These are phyloP conservation scores for Metarhizium humberi DNA, from an alignment of 2,329 filamentous ascomycete genomes.

Conservation along the genomic window DNA sequence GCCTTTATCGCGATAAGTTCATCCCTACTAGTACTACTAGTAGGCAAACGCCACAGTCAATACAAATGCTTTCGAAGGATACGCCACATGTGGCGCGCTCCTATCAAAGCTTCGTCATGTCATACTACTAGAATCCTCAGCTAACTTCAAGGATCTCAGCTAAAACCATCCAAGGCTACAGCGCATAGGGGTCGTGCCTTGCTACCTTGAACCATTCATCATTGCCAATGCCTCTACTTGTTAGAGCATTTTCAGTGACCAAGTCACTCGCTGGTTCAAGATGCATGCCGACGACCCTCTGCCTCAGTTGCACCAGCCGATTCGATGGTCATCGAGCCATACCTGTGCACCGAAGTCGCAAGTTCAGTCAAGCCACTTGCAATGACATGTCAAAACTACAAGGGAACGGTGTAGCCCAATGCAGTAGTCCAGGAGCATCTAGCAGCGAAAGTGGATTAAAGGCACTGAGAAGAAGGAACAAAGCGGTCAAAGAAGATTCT, in stretches of 20 bases:
- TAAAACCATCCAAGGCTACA: not conserved
- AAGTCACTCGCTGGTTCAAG: slow-evolving; percentile 2
- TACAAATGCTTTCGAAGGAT: not conserved
- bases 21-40: too few relatives aligned
- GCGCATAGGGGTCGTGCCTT: not conserved
- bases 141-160: too few relatives aligned
- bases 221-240: slow-evolving; percentile 7
- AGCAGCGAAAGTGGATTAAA: slow-evolving; percentile 7
- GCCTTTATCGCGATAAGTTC: slow-evolving; percentile 1
- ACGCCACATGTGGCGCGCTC: slow-evolving; percentile 3
- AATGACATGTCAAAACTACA: not conserved
- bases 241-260: slow-evolving; percentile 1
- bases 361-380: not conserved
- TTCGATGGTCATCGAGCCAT: not conserved
- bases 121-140: too few relatives aligned
- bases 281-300: not conserved
- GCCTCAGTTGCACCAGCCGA: not conserved
- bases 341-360: not conserved
- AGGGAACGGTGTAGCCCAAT: not conserved
- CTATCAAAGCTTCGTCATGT: not conserved
- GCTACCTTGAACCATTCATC: not conserved
- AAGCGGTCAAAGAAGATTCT: slow-evolving; percentile 14
- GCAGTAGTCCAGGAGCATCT: not conserved
- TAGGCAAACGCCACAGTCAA: not conserved
- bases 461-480: slow-evolving; percentile 9